Conservation (phyloP, 2,329 filamentous ascomycete species). For the Alternaria novae-zelandiae region DNA sequence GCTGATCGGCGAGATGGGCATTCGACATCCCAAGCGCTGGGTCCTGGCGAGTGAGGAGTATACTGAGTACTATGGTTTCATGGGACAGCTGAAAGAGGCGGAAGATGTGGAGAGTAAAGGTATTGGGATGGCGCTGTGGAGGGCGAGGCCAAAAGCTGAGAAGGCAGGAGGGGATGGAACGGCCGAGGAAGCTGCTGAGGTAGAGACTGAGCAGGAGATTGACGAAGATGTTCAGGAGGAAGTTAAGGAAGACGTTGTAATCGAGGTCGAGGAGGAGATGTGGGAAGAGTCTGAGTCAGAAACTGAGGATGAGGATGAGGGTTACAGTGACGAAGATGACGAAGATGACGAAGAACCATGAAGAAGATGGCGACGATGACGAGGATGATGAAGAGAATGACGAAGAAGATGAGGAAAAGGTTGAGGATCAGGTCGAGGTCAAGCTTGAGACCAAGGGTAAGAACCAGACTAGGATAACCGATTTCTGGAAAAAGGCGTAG, state of each 20-base stretch:
- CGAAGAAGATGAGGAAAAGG: background rate
- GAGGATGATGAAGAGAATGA: background rate
- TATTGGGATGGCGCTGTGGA: background rate
- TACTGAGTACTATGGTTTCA: background rate
- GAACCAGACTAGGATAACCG: background rate
- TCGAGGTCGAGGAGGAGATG: background rate
- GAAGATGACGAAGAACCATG: background rate
- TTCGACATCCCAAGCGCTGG: background rate
- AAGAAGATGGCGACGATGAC: background rate
- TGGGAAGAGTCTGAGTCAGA: background rate
- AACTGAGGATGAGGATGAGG: too few species aligned
- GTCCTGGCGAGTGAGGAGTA: background rate
- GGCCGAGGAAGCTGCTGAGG: background rate
- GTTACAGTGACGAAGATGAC: background rate
- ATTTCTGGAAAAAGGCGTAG: background rate
- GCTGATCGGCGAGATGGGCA: background rate
- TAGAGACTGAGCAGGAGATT: background rate
- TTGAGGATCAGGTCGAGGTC: background rate
- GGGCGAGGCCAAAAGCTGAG: background rate
- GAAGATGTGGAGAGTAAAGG: background rate
- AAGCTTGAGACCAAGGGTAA: too few species aligned
- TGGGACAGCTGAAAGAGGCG: background rate
- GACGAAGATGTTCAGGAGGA: background rate
- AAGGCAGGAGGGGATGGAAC: accelerated
- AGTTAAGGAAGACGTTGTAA: background rate